phyloP scores from a whole-genome alignment of 768 basidiomycete species.

The Termitomyces sp. region DNA sequence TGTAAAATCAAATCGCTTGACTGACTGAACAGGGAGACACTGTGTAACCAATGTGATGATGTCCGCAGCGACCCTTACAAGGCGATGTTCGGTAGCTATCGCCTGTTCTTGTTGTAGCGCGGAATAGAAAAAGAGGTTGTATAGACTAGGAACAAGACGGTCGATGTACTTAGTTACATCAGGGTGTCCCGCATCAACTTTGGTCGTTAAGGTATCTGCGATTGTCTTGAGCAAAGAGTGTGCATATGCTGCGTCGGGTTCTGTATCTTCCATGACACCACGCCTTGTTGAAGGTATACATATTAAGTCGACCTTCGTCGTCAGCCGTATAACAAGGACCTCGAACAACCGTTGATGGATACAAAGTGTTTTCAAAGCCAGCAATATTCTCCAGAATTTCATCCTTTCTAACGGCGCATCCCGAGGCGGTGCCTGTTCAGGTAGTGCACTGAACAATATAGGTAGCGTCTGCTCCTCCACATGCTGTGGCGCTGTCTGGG shows the following conservation, averaged over 20 bases:
- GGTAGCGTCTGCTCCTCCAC: slow-evolving; percentile 77
- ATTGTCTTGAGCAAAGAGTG: slow-evolving; percentile 78
- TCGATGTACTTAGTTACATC: slow-evolving; percentile 84
- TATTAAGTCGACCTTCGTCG: slow-evolving; percentile 70
- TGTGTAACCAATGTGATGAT: slow-evolving; percentile 67
- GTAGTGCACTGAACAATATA: slow-evolving; percentile 68
- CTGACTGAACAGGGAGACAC: slow-evolving; percentile 61
- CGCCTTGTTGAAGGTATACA: slow-evolving; percentile 30
- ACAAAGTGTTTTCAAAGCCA: slow-evolving; percentile 68
- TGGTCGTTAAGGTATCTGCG: slow-evolving; percentile 47
- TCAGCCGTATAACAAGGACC: slow-evolving; percentile 70
- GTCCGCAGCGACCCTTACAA: slow-evolving; percentile 57
- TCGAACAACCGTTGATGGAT: slow-evolving; percentile 76
- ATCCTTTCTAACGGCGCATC: slow-evolving; percentile 51
- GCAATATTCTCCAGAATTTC: slow-evolving; percentile 62
- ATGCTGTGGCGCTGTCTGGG: slow-evolving; percentile 52
- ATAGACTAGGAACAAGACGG: slow-evolving; percentile 64
- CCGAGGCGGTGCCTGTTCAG: slow-evolving; percentile 55
- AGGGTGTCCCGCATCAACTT: slow-evolving; percentile 43
- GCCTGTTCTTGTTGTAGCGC: slow-evolving; percentile 25
- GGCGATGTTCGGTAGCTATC: slow-evolving; percentile 36
- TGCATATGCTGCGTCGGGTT: slow-evolving; percentile 75
- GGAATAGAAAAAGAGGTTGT: slow-evolving; percentile 50
- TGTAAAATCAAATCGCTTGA: slow-evolving; percentile 11
- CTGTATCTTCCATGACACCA: slow-evolving; percentile 29